Evolutionary conservation across 805 yeast genomes (phyloP), one percentile per base, ranked within the genome.

Genomic region (Maudiozyma turicensis): DNA sequence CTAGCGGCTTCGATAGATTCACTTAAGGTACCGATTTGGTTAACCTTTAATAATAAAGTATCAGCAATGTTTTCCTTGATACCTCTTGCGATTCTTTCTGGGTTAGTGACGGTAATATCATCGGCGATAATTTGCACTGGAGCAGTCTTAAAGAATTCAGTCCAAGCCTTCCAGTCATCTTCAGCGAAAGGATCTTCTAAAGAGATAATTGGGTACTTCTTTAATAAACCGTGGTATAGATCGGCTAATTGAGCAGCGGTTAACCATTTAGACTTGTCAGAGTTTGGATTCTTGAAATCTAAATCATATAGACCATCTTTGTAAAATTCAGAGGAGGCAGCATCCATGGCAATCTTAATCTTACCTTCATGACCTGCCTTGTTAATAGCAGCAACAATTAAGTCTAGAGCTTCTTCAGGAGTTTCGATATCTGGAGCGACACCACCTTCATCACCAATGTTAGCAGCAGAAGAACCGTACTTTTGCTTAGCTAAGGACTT

Each of bases 371-470:
- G 89, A 68, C 99, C 99, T 60, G 98, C 96, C 60, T 74, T 71
- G 68, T 81, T 86, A 70, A 91, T 91, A 67, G 99, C 88, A 58
- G 73, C 83, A 61, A 80, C 77, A 71, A 91, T 87, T 72, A 91
- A 82, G 77, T 91, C 96, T 59, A 91, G 78, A 63, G 98, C 98
- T 81, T 91, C 98, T 73, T 81, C 86, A 69, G 98, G 90, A 63
- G 96, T 80, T 59, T 84, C 78, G 60, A 91, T 82, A 73, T 88
- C 86, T 73, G 99, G 99, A 65, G 98, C 99, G 77, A 91, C 96
- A 82, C 98, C 98, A 84, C 98, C 98, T 81, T 91, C 99, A 75
- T 91, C 99, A 82, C 98, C 98, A 69, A 93, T 98, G 78, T 93
- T 91, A 76, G 96, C 98, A 66, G 98, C 98, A 55, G 95, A 82